Base-by-base conservation (phyloP, 202 grass and related monocot genomes). In the Cymbopogon flexuosus region DNA sequence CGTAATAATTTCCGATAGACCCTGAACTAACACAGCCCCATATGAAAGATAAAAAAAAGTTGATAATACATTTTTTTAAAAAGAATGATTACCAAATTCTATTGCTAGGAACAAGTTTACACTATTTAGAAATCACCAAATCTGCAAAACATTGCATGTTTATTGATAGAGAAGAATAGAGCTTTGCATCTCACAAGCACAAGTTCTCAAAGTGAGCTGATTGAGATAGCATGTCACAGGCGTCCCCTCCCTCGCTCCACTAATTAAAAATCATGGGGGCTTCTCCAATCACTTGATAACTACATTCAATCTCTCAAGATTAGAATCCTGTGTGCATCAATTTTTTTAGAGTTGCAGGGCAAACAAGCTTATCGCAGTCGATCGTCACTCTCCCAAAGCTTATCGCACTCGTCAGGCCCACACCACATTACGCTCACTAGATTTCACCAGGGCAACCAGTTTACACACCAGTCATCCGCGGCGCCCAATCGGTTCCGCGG, bases 41-140 rank as follows among this genome's bases (percentile, higher is more conserved):
- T 62, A n/a, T 13, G 18, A 58, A 69, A 10, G 43, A 6, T 67
- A 67, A 24, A 14, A 64, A 64, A 10, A 66, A 77, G 5, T 64
- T 36, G 30, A 41, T 45, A 3, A 13, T 3, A 14, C 1, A 5
- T 46, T 47, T 16, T 16, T 63, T 83, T 6, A 3, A 19, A 41
- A 52, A 70, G 15, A 37, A 10, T 15, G 2, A 10, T 83, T 16
- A 68, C n/a, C 12, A 74, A 60, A 79, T 63, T 27, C 4, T 80
- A 43, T 37, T 76, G 29, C 42, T 70, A 65, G 35, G 5, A 41
- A 71, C 29, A 11, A 18, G 24, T 66, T 34, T 51, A 36, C 36
- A 31, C 21, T 70, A 12, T 45, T 10, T 85, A 35, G 15, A 60
- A 58, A 89, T 23, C 5, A 60, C 19, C 33, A 33, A 85, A 68